Conservation (phyloP, 208 protist genomes). For the Naegleria fowleri region DNA sequence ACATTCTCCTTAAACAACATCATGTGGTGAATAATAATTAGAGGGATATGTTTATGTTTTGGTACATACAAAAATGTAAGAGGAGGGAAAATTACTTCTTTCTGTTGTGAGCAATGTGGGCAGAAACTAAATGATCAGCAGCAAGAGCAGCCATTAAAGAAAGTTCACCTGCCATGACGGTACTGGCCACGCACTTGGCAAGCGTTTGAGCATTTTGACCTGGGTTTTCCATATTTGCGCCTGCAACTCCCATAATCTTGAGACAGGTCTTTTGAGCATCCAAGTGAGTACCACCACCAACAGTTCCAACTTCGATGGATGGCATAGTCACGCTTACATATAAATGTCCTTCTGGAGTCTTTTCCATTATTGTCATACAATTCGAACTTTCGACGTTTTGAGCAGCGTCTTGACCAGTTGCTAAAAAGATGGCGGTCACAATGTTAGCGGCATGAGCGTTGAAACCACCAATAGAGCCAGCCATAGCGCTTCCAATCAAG, state of each 20-base stretch:
- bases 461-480: slow-evolving; percentile 91
- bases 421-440: slow-evolving; percentile 93
- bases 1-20: no score
- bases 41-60: no score
- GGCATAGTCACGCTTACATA: slow-evolving; percentile 93
- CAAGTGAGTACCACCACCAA: slow-evolving; percentile 94
- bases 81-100: neutral
- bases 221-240: slow-evolving; percentile 65
- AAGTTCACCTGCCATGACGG: slow-evolving; percentile 93
- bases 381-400: slow-evolving; percentile 94
- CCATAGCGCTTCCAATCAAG: slow-evolving; percentile 91
- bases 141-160: slow-evolving; percentile 75
- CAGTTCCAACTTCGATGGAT: slow-evolving; percentile 94
- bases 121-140: neutral
- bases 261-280: slow-evolving; percentile 82
- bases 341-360: slow-evolving; percentile 72
- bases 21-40: no score
- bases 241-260: slow-evolving; percentile 80
- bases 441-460: slow-evolving; percentile 97
- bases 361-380: slow-evolving; percentile 92
- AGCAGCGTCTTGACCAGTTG: slow-evolving; percentile 95
- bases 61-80: no score
- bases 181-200: slow-evolving; percentile 74
- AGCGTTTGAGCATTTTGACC: slow-evolving; percentile 81
- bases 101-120: slow-evolving; percentile 27